A percentile compares a stretch with the other conserved stretches of the same genome.
These are phyloP conservation scores for Phytophthora boehmeriae DNA, from an alignment of 352 stramenopile genomes.

Conservation along the genomic window DNA sequence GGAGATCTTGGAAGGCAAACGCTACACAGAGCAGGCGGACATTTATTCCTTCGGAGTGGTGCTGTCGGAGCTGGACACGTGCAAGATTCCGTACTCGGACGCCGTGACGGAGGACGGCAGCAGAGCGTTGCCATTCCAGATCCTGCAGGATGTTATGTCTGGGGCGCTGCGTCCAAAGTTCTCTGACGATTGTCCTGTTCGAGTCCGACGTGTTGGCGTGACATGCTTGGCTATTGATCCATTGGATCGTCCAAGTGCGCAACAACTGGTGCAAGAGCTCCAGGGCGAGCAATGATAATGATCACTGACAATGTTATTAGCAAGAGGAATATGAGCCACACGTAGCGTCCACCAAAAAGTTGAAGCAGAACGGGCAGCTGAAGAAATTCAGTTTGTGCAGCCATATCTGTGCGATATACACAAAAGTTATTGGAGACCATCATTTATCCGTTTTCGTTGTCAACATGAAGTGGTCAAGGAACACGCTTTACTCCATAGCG, in stretches of 20 bases:
- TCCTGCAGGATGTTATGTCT: slow-evolving; percentile 45
- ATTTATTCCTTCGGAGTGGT: slow-evolving; percentile 76
- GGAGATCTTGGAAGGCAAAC: slow-evolving; percentile 59
- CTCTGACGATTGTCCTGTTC: slow-evolving; percentile 37
- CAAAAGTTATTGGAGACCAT: slow-evolving; percentile 2
- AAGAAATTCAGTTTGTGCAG: slow-evolving; percentile 24
- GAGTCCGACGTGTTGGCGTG: slow-evolving; percentile 31
- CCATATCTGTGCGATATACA: slow-evolving; percentile 16
- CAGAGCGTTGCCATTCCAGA: slow-evolving; percentile 34
- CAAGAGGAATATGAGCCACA: not conserved
- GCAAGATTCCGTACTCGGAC: slow-evolving; percentile 34
- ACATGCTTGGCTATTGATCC: slow-evolving; percentile 37
- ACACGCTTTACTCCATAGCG: not conserved
- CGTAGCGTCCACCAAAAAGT: slow-evolving; percentile 20
- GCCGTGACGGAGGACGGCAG: slow-evolving; percentile 14
- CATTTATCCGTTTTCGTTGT: slow-evolving; percentile 17
- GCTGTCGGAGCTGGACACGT: slow-evolving; percentile 45
- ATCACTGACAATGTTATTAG: slow-evolving; percentile 11
- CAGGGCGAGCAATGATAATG: slow-evolving; percentile 1
- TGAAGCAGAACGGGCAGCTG: slow-evolving; percentile 32
- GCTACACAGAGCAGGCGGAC: slow-evolving; percentile 62
- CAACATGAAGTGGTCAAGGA: slow-evolving; percentile 10
- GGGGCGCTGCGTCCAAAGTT: slow-evolving; percentile 49
- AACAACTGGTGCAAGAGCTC: slow-evolving; percentile 34
- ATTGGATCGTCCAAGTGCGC: slow-evolving; percentile 30